These are phyloP conservation scores for Platanus orientalis DNA, from an alignment of 164 flowering plant genomes.

Conservation along the genomic window DNA sequence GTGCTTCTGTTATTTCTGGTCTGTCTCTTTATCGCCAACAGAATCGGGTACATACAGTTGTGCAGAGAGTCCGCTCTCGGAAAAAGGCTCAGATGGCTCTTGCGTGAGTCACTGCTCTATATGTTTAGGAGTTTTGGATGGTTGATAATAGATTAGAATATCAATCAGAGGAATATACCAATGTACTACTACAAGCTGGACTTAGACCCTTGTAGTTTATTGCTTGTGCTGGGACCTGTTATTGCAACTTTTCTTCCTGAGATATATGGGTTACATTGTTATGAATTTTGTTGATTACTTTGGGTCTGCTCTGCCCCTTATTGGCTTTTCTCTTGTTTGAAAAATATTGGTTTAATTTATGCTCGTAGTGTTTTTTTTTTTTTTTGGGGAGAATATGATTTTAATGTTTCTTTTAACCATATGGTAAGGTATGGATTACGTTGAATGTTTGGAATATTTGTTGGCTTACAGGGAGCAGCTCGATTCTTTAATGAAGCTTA, in stretches of 20 bases:
- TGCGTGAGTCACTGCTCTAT: conserved; percentile 80
- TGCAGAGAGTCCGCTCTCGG: conserved; percentile 76
- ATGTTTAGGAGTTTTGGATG: conserved; percentile 23
- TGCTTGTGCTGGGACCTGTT: conserved; percentile 6
- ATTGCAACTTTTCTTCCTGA: conserved; percentile 12
- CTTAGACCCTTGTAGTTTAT: conserved; percentile 11
- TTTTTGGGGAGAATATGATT: not conserved
- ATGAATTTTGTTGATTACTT: conserved; percentile 4
- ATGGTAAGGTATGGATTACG: conserved; percentile 15
- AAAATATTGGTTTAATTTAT: not conserved
- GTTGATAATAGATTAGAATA: conserved; percentile 12
- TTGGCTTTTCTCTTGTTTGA: conserved; percentile 1
- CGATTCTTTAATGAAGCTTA: conserved; percentile 66
- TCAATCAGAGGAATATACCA: conserved; percentile 11
- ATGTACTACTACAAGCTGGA: conserved; percentile 24
- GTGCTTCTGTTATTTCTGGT: conserved; percentile 52
- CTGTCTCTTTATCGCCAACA: conserved; percentile 85
- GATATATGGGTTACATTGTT: conserved; percentile 6
- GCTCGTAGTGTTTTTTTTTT: not conserved
- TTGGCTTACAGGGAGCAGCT: conserved; percentile 90
- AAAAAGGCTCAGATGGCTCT: conserved; percentile 91
- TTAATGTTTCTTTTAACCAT: conserved; percentile 11
- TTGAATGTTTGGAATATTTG: conserved; percentile 37
- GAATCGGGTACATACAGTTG: conserved; percentile 75
- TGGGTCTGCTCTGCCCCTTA: conserved; percentile 2